phyloP scores from a whole-genome alignment of 1,284 basidiomycete genomes.

The Macrocystidia cucumis region DNA sequence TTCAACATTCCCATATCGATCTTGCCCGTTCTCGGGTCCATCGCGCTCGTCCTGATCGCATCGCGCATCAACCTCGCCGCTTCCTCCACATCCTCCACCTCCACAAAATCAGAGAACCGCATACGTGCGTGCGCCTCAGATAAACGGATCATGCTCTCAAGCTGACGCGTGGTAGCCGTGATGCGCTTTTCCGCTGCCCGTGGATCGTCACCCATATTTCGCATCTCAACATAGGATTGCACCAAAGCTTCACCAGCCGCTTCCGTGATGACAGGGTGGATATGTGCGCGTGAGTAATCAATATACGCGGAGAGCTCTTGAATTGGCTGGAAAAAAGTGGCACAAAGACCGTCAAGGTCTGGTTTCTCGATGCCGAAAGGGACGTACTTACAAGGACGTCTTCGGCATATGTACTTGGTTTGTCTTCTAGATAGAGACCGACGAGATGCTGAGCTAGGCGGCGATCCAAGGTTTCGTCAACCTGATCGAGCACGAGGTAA shows the following conservation, averaged over 20 bases:
- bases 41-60: slow-evolving; percentile 89
- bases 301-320: slow-evolving; percentile 93
- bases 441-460: slow-evolving; percentile 91
- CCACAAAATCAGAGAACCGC: slow-evolving; percentile 83
- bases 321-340: slow-evolving; percentile 53
- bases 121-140: slow-evolving; percentile 95
- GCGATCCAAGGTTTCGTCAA: slow-evolving; percentile 88
- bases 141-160: slow-evolving; percentile 97
- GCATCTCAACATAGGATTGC: slow-evolving; percentile 86
- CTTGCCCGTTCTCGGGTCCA: slow-evolving; percentile 92
- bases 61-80: slow-evolving; percentile 91
- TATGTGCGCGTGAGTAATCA: slow-evolving; percentile 85
- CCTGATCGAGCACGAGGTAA: slow-evolving; percentile 95
- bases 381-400: slow-evolving; percentile 69
- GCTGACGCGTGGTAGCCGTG: slow-evolving; percentile 95
- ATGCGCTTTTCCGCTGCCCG: slow-evolving; percentile 88
- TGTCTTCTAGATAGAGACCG: slow-evolving; percentile 89
- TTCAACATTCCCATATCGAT: slow-evolving; percentile 96
- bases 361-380: not conserved
- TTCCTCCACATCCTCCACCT: slow-evolving; percentile 84
- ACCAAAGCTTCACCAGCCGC: slow-evolving; percentile 85
- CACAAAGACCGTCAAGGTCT: slow-evolving; percentile 1
- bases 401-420: slow-evolving; percentile 56
- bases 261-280: slow-evolving; percentile 87
- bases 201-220: slow-evolving; percentile 87